phyloP scores from a whole-genome alignment of 2,329 filamentous ascomycete genomes.

The Diatrype stigma region DNA sequence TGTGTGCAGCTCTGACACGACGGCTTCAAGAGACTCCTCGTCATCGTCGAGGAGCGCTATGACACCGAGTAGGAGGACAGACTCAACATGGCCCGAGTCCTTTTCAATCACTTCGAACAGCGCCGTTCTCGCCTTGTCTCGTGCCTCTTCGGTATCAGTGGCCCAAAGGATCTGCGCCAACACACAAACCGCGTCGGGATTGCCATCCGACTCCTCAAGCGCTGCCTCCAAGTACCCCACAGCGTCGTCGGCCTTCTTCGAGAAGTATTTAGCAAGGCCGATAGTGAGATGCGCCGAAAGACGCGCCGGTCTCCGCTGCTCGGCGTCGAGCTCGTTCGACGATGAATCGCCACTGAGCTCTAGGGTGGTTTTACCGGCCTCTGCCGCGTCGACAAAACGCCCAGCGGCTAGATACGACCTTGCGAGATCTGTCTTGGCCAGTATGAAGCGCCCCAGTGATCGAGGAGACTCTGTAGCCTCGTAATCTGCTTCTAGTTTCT shows the following conservation, averaged over 20 bases:
- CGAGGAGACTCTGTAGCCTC: slow-evolving; percentile 75
- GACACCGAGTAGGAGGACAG: slow-evolving; percentile 75
- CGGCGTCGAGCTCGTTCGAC: slow-evolving; percentile 59
- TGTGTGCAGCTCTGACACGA: slow-evolving; percentile 69
- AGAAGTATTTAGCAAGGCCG: slow-evolving; percentile 77
- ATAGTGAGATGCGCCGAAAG: slow-evolving; percentile 83
- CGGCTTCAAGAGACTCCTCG: slow-evolving; percentile 72
- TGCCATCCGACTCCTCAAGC: slow-evolving; percentile 68
- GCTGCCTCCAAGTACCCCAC: slow-evolving; percentile 78
- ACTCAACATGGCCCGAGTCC: slow-evolving; percentile 70
- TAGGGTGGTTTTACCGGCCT: slow-evolving; percentile 77
- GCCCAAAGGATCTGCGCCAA: slow-evolving; percentile 93
- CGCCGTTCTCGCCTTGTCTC: slow-evolving; percentile 70
- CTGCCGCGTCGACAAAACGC: slow-evolving; percentile 64
- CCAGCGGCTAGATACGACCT: slow-evolving; percentile 72
- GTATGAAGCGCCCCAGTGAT: slow-evolving; percentile 70
- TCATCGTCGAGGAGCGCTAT: slow-evolving; percentile 81
- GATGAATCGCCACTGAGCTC: slow-evolving; percentile 71
- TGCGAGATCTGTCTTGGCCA: slow-evolving; percentile 82
- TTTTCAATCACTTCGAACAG: slow-evolving; percentile 77
- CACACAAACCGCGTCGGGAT: slow-evolving; percentile 81
- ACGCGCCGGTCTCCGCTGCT: slow-evolving; percentile 65
- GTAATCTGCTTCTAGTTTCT: slow-evolving; percentile 72
- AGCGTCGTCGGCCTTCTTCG: slow-evolving; percentile 60
- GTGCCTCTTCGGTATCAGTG: slow-evolving; percentile 69